Base-by-base conservation (phyloP, 2,329 filamentous ascomycete genomes). In the Tolypocladium ovalisporum region DNA sequence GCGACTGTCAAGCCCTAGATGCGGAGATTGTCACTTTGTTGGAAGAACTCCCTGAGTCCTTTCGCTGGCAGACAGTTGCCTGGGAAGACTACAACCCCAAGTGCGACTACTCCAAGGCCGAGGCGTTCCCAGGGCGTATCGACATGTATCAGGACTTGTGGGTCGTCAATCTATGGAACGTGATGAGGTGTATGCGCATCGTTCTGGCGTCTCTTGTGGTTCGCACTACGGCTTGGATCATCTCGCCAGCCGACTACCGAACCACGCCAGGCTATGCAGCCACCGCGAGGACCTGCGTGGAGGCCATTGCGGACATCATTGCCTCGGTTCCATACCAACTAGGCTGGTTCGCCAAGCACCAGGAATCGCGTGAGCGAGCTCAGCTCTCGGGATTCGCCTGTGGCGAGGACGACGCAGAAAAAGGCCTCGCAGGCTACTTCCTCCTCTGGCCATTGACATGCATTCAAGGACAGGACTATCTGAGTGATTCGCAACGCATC, bases 241-340 rank as follows among this genome's bases (percentile, higher is more conserved):
- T 79, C 67, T 73, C 76, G 19, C 82, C 83, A 0, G 75, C 81
- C 17, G 82, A 86, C 66, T 85, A 85, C 64, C 74, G 82, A 44
- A 84, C 81, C 1, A 85, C 81, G 15, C 76, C 80, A 13, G 80
- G 84, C 66, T 85, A 85, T 60, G 80, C 79, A 9, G 75, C 76
- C 1, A 77, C 79, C 4, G 74, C 77, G 17, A 68, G 77, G 51
- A 73, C 73, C 0, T 81, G 76, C 56, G 73, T 73, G 44, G 77
- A 81, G 52, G 74, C 75, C 54, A 80, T 84, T 61, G 74, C 76
- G 2, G 82, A 84, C 62, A 78, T 85, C 49, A 75, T 85, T 54
- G 79, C 82, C 2, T 79, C 77, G 1, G 76, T 84, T 22, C 83
- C 83, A 1, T 85, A 79, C 61, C 77, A 82, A 63, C 73, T 86